Evolutionary conservation across 2,329 filamentous ascomycete species (phyloP).

Genomic region (Pseudopithomyces maydicus): DNA sequence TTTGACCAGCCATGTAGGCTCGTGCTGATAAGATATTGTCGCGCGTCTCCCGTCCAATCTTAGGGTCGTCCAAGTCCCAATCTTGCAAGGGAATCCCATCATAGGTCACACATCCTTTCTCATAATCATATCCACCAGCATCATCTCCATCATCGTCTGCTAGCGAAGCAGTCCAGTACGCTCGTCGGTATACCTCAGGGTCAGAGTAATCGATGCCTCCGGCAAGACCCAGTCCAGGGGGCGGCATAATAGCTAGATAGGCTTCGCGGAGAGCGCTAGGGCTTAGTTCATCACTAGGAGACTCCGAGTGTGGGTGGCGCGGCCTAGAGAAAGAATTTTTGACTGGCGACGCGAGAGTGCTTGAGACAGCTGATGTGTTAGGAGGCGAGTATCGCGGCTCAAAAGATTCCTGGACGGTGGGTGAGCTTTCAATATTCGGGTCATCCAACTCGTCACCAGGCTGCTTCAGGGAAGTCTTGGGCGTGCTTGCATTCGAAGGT

Average conservation of each 20-base stretch:
- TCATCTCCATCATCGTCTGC: not conserved
- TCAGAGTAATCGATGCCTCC: not conserved
- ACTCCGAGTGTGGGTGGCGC: not conserved
- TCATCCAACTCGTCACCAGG: too few relatives aligned
- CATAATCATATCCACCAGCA: not conserved
- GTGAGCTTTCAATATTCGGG: not conserved
- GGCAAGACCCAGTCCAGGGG: not conserved
- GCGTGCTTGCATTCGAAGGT: not conserved
- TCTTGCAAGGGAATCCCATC: not conserved
- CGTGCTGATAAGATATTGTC: not conserved
- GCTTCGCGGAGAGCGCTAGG: not conserved
- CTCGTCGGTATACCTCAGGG: not conserved
- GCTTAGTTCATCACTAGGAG: not conserved
- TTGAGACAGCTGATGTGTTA: slow-evolving; percentile 1
- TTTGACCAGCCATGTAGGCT: not conserved
- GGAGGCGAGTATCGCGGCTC: not conserved
- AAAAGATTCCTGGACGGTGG: not conserved
- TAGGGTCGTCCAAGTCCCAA: not conserved
- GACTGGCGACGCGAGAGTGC: not conserved
- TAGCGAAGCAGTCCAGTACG: not conserved
- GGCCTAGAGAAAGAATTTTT: not conserved
- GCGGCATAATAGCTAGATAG: not conserved
- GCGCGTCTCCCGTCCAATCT: not conserved
- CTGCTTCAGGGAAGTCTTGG: not conserved
- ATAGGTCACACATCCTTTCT: not conserved